Evolutionary conservation across 257 asterid genomes (phyloP).

Genomic region (Datura wrightii): DNA sequence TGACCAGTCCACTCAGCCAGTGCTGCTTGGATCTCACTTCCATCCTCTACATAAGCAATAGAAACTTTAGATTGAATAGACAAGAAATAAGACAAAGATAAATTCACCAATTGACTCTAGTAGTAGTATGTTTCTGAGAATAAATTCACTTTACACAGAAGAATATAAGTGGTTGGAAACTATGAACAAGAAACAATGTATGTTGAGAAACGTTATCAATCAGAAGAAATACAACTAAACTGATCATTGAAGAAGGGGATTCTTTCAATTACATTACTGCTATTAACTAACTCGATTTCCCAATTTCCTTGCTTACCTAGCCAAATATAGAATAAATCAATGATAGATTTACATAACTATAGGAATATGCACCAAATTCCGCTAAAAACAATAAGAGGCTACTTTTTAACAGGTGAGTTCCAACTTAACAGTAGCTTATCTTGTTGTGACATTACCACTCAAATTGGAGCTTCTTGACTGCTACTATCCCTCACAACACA

Average conservation of each 20-base stretch:
- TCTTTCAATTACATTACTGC: background rate
- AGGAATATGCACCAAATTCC: background rate
- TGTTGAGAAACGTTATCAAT: background rate
- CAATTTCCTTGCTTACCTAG: background rate
- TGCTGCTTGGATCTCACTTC: slow-evolving; percentile 76
- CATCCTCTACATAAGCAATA: slow-evolving; percentile 62
- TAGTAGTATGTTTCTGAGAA: background rate
- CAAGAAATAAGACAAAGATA: background rate
- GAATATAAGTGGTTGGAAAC: background rate
- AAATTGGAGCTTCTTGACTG: background rate
- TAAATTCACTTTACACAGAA: background rate
- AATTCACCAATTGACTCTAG: background rate
- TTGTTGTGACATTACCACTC: background rate
- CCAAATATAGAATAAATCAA: background rate
- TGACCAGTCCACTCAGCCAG: slow-evolving; percentile 75
- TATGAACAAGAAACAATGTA: background rate
- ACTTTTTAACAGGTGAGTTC: background rate
- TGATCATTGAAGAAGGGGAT: background rate
- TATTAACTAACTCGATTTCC: background rate
- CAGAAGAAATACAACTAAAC: background rate
- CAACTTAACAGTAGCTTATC: background rate
- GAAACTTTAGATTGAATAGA: background rate
- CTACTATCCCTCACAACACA: background rate
- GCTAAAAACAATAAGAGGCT: background rate
- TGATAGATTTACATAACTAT: background rate